Base-by-base conservation (phyloP, 2,329 filamentous ascomycete species). In the Furcasterigmium furcatum region DNA sequence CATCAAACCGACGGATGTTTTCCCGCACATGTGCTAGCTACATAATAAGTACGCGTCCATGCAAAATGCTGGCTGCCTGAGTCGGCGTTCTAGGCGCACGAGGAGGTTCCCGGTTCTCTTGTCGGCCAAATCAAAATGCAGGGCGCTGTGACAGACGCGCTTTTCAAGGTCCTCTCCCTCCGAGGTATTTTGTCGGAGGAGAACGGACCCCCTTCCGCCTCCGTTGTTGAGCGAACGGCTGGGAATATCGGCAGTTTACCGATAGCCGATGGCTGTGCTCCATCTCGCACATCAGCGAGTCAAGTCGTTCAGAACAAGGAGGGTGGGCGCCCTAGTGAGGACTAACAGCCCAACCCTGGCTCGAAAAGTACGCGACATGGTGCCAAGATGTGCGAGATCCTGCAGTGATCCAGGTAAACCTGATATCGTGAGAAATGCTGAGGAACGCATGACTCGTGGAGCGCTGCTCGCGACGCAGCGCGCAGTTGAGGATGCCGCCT, bases 391-490 rank as follows among this genome's bases (percentile, higher is more conserved):
- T 19, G 24, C 41, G 22, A 22, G 20, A 43, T 25, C 32, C 41
- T 43, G 41, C 20, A 30, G 16, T 27, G 13, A 14, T 18, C 30
- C 21, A 35, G 18, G 30, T 18, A 43, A 43, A 43, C 32, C 41
- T 43, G 41, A 38, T 43, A 36, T 43, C 41, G 21, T 43, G 32
- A 43, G 41, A 36, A 34, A 25, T 36, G 34, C 34, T 36, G 14
- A 13, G 30, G 27, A 18, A 21, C 32, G 21, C 41, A 34, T 43
- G 41, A 43, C 41, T 43, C 41, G 41, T 25, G 20, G 20, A 16
- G 20, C 20, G 19, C 41, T 30, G 41, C 25, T 25, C 16, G 16
- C 32, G 32, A 35, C 14, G 16, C 36, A 39, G 20, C 24, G 22
- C 13, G 20, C 20, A 22, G 5, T 24, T 14, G 18, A 36, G 8